These are phyloP conservation scores for Heritiera littoralis DNA, from an alignment of 345 rosid genomes.

Conservation along the genomic window DNA sequence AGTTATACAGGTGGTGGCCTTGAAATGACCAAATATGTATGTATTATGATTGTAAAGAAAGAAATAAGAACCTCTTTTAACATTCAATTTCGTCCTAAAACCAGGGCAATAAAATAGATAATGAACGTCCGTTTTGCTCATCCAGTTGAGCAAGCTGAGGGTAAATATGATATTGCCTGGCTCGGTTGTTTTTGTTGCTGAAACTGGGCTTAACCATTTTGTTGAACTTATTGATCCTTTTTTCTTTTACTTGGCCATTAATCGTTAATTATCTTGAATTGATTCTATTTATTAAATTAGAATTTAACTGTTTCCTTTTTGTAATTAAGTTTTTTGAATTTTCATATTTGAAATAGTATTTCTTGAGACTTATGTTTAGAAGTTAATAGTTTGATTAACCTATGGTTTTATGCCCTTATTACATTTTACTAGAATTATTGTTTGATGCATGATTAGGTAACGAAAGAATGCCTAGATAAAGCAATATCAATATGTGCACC, in stretches of 20 bases:
- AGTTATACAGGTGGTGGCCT: neutral
- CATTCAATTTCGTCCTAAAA: neutral
- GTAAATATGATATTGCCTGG: neutral
- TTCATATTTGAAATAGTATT: conserved; percentile 5
- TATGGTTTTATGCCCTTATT: conserved; percentile 5
- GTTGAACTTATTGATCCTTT: neutral
- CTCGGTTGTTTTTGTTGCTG: neutral
- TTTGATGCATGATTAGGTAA: conserved; percentile 54
- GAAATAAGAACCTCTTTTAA: neutral
- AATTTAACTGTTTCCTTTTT: neutral
- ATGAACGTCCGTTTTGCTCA: neutral
- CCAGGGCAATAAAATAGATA: neutral
- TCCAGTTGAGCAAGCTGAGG: neutral
- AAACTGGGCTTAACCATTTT: neutral
- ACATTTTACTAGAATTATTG: conserved; percentile 19
- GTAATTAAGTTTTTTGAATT: neutral
- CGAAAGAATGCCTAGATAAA: conserved; percentile 75
- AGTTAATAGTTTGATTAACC: neutral
- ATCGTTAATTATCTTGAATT: neutral
- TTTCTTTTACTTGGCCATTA: neutral
- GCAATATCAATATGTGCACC: conserved; percentile 89
- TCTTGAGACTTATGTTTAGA: conserved; percentile 1
- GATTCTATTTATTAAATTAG: neutral
- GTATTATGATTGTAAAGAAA: neutral
- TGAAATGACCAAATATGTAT: neutral